Evolutionary conservation across 306 rosid species (phyloP).

Genomic region (apple (Malus domestica)): DNA sequence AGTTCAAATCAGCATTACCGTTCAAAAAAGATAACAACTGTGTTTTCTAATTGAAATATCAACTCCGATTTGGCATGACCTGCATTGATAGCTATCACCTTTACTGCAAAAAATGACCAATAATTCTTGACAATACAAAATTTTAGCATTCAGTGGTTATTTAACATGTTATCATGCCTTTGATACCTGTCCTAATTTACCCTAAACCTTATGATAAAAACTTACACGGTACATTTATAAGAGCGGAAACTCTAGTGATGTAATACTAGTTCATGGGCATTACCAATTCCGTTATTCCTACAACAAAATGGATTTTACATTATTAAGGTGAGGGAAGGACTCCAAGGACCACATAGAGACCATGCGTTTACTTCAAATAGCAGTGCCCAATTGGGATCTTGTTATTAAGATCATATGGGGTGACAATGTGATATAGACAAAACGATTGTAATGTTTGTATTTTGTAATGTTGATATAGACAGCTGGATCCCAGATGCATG

Average conservation of each 20-base stretch:
- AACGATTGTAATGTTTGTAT: background rate
- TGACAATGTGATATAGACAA: conserved; percentile 1
- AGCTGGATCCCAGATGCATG: background rate
- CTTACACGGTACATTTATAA: background rate
- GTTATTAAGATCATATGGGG: background rate
- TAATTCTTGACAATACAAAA: too few relatives aligned
- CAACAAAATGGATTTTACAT: background rate
- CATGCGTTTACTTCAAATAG: background rate
- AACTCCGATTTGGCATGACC: too few relatives aligned
- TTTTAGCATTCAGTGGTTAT: background rate
- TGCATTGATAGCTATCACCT: too few relatives aligned
- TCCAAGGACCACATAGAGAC: background rate
- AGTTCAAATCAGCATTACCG: too few relatives aligned
- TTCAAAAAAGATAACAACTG: too few relatives aligned
- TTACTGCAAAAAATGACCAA: too few relatives aligned
- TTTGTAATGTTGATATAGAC: background rate
- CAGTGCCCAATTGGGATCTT: background rate
- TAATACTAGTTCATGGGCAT: background rate
- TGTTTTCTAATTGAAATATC: too few relatives aligned
- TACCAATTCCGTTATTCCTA: background rate
- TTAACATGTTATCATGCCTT: background rate
- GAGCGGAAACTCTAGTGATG: background rate
- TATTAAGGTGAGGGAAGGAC: background rate
- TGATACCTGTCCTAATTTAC: background rate
- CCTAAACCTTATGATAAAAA: background rate